A percentile compares a stretch with the other conserved stretches of the same genome.
These are phyloP conservation scores for Nepenthes mirabilis DNA, from an alignment of 148 eudicot species.

Conservation along the genomic window DNA sequence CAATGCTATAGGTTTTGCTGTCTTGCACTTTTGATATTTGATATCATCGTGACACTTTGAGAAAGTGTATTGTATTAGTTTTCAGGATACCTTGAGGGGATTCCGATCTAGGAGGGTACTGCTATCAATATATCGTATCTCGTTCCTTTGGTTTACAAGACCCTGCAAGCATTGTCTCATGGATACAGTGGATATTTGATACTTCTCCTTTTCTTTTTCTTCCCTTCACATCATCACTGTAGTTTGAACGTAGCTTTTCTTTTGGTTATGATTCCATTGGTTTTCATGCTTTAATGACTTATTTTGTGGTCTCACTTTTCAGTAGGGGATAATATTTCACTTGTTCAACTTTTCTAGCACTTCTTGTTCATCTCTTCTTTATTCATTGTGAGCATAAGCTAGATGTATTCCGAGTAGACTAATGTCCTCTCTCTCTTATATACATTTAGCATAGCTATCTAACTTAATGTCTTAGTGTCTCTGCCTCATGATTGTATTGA, in stretches of 20 bases:
- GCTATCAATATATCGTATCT: constrained; percentile 65
- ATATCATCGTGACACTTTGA: too few relatives aligned
- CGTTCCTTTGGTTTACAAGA: constrained; percentile 86
- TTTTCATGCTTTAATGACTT: constrained; percentile 3
- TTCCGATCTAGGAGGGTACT: constrained; percentile 75
- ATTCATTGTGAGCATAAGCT: constrained; percentile 50
- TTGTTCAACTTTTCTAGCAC: constrained; percentile 76
- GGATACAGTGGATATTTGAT: constrained; percentile 60
- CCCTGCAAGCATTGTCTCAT: constrained; percentile 55
- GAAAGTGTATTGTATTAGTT: not conserved
- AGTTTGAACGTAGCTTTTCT: not conserved
- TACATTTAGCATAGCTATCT: too few relatives aligned
- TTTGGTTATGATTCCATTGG: not conserved
- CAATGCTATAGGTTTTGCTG: too few relatives aligned
- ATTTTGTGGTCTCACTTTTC: constrained; percentile 3
- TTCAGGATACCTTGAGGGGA: constrained; percentile 21
- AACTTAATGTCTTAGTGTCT: too few relatives aligned
- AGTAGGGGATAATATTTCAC: constrained; percentile 82
- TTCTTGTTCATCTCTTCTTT: constrained; percentile 70
- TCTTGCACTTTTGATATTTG: too few relatives aligned
- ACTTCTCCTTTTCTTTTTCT: not conserved
- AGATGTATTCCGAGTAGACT: not conserved
- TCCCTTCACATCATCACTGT: not conserved
- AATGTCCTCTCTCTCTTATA: too few relatives aligned
- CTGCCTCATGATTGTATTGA: too few relatives aligned